Evolutionary conservation across 2,329 filamentous ascomycete genomes (phyloP).

Genomic region (Talaromyces sp.): DNA sequence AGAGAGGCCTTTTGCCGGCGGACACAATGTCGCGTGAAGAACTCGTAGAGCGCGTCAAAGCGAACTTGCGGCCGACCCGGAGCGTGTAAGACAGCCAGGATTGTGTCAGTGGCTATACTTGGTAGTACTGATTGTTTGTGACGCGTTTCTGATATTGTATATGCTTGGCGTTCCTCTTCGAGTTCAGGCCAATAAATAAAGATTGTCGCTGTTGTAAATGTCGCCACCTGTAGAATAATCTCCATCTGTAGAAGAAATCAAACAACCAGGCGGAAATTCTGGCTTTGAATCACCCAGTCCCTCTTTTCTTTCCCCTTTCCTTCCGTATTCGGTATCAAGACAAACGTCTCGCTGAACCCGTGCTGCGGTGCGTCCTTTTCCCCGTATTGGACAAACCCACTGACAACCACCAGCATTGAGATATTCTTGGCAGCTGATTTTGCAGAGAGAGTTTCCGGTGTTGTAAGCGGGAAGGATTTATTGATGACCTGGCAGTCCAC

Average conservation of each 20-base stretch:
- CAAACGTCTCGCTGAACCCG: conserved; percentile 73
- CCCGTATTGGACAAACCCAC: conserved; percentile 65
- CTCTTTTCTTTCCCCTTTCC: conserved; percentile 48
- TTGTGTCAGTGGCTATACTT: neutral
- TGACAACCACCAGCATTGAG: conserved; percentile 66
- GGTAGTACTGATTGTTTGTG: neutral
- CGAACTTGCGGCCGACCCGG: conserved; percentile 53
- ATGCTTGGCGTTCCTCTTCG: neutral
- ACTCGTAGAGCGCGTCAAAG: conserved; percentile 62
- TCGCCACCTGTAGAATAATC: too few relatives aligned
- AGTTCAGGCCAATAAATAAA: neutral
- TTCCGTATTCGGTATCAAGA: conserved; percentile 69
- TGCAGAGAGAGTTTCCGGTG: conserved; percentile 26
- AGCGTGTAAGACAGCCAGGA: conserved; percentile 14
- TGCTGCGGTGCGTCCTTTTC: conserved; percentile 58
- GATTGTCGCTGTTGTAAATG: neutral
- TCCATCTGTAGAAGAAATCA: conserved; percentile 18
- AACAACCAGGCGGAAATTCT: conserved; percentile 59
- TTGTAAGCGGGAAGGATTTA: conserved; percentile 57
- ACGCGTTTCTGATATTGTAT: neutral
- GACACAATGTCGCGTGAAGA: conserved; percentile 56
- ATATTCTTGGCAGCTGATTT: conserved; percentile 52
- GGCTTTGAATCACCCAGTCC: conserved; percentile 63
- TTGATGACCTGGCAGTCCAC: conserved; percentile 76
- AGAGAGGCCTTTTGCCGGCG: conserved; percentile 61